Evolutionary conservation across 345 rosid species (phyloP), one percentile per base, ranked within the genome.

Genomic region (Cardamine occulta): DNA sequence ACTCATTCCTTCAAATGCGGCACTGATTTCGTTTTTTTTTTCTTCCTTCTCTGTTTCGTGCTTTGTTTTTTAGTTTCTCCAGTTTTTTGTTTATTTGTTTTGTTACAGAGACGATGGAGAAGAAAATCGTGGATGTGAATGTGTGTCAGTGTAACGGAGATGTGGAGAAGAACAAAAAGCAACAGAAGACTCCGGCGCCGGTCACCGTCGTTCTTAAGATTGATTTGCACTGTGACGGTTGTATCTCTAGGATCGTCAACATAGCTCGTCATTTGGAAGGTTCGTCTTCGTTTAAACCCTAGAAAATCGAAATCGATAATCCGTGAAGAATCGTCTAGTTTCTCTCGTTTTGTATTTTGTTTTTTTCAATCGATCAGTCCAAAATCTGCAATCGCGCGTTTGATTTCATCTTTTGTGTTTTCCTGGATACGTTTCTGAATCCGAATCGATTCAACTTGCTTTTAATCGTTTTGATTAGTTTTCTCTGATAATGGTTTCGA

Each of bases 141-240:
- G 29, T 17, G 6, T 66, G 70, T 15, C 49, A 47, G 2, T 66
- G 71, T 52, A 35, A 74, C 65, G 40, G 59, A 66, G 73, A 48
- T 14, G 51, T 11, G 18, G 57, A 23, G 21, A n/a, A 42, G 44
- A 64, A 63, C 4, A 45, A 63, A 11, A 76, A 76, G n/a, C 35
- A 32, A 4, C 4, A 67, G 34, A 52, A 26, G 1, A 40, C 3
- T 37, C 34, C 53, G 66, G 2, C 42, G 8, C 68, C 80, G 47
- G 37, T 77, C n/a, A 66, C 66, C 67, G 72, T 71, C 4, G 76
- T 77, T 57, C 48, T 77, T 3, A 60, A 63, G 23, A 23, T 71
- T 3, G 67, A 48, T 64, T 5, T 77, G 13, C 80, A 77, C 1
- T 77, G 80, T 18, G 72, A 77, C 6, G 80, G 76, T 0, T 77